Base-by-base conservation (phyloP, 1,284 basidiomycete genomes). In the Rhodotorula sp. region DNA sequence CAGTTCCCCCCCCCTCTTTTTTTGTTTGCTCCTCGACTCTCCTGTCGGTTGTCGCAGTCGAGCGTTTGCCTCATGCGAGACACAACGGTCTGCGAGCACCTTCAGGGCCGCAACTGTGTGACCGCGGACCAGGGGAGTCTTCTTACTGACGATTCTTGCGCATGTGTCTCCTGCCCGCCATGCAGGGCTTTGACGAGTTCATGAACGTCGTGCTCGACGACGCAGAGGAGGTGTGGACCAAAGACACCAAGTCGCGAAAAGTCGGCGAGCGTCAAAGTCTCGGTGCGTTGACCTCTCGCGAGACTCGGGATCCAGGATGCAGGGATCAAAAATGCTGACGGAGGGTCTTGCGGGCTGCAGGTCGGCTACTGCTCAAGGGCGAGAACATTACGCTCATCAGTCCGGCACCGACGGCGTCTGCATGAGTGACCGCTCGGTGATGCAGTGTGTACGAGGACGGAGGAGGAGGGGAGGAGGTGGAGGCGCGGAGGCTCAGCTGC, bases 191-290 rank as follows among this genome's bases (percentile, higher is more conserved):
- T 79, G 97, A 99, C 81, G 97, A 99, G 82, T 99, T 99, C 83
- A 99, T 99, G 97, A 99, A 99, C 81, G 84, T 99, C 28, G 93
- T 97, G 31, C 56, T 84, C 97, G 94, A 97, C 79, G 93, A 98
- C 72, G 93, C 95, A 54, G 87, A 88, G 70, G 97, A 99, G 82
- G 91, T 98, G 12, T 95, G 88, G 80, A 88, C 94, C 60, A 79
- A 79, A 73, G 92, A 93, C 80, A 90, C 72, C 31, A 77, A 91
- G 64, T 87, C 88, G 69, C 90, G 93, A 83, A 89, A 73, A 54
- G 48, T 58, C 14, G 74, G 74, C 19, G 67, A 93, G 57, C 86
- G 90, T 76, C 85, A 89, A 82, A 89, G 92, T 77, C 85, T 93
- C 58, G 92, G 92, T 90, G 75, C 64, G 86, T 78, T 50, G 52